Base-by-base conservation (phyloP, 345 rosid genomes). In the Aquilaria malaccensis region DNA sequence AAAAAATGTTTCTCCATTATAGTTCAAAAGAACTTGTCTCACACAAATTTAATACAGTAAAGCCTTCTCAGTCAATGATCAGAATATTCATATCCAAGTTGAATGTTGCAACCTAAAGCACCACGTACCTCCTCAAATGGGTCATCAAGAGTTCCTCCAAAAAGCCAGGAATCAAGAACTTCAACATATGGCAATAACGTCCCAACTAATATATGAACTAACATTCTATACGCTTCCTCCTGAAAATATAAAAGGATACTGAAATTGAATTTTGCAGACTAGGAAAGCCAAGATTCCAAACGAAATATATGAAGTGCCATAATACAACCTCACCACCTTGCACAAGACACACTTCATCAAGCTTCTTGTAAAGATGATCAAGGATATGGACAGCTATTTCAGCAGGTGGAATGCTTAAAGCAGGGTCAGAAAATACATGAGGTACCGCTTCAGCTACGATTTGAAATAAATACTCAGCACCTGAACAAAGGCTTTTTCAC, bases 271-370 rank as follows among this genome's bases (percentile, higher is more conserved):
- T 47, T 50, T 43, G 59, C 43, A 47, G 33, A 46, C 50, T 64
- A 70, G 47, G 64, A 63, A 22, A 66, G 30, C 11, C 56, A 66
- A 7, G 50, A 55, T 80, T 48, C 9, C 30, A 9, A 50, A 37
- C 45, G 50, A 15, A 69, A 30, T 47, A 66, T 33, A 68, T 37
- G 52, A 58, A 11, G 33, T 30, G 13, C 30, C 15, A 70, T 51
- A 22, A 70, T 62, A 78, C 91, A 76, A 89, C 97, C 98, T 92
- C 95, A 80, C 95, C 95, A 77, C 88, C 88, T 81, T 82, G 93
- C 57, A 89, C 85, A 55, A 89, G 91, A 71, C 91, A 87, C 55
- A 79, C 83, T 77, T 89, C 85, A 70, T 89, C 97, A 53, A 92
- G 69, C 73, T 76, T 85, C 71, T 70, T 70, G 80, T 83, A 87